These are phyloP conservation scores for Botrytis deweyae DNA, from an alignment of 2,329 filamentous ascomycete species.

Conservation along the genomic window DNA sequence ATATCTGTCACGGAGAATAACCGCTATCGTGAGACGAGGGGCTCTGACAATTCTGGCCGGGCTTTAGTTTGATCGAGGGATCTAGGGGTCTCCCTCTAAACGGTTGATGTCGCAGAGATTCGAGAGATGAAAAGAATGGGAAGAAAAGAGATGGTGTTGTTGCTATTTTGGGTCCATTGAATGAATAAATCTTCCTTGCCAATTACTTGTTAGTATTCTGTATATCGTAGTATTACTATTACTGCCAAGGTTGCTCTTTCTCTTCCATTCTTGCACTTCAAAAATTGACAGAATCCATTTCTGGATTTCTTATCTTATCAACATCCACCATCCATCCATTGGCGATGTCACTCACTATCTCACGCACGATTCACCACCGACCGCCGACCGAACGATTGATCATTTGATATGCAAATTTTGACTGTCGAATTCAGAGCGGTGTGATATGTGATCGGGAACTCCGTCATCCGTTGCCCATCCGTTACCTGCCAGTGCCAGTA, in stretches of 20 bases:
- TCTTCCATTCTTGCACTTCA: neutral
- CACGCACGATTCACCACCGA: neutral
- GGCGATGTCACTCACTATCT: no score
- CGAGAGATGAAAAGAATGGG: neutral
- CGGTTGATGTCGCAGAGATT: neutral
- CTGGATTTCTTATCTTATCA: neutral
- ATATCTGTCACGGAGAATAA: neutral
- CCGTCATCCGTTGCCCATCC: neutral
- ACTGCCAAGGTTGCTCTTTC: neutral
- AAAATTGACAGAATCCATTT: neutral
- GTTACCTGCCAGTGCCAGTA: no score
- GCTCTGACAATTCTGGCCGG: neutral
- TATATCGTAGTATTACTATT: neutral
- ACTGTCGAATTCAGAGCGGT: neutral
- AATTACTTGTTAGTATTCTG: no score
- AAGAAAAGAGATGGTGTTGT: neutral
- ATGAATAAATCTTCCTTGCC: neutral
- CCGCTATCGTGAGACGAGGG: neutral
- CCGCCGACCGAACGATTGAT: neutral
- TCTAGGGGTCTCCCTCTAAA: neutral
- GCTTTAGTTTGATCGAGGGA: neutral
- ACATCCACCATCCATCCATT: neutral
- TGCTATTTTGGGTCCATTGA: neutral
- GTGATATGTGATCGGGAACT: neutral
- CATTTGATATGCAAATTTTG: constrained; percentile 1